These are phyloP conservation scores for Pseudogymnoascus sp. DNA, from an alignment of 2,329 filamentous ascomycete species.

Conservation along the genomic window DNA sequence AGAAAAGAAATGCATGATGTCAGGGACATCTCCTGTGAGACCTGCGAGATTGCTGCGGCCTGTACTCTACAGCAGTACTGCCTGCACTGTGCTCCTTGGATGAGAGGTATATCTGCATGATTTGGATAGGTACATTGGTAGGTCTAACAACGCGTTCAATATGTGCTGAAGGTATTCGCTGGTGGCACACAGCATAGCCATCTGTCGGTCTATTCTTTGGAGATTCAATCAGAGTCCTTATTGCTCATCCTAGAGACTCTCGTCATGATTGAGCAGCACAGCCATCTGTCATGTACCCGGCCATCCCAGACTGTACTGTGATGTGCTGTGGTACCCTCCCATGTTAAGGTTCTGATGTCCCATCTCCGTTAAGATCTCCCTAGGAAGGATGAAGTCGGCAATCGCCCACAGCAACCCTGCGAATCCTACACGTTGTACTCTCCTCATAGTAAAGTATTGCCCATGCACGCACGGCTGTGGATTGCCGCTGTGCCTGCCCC, in stretches of 20 bases:
- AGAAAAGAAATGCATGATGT: background rate
- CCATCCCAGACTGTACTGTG: background rate
- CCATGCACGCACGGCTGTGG: background rate
- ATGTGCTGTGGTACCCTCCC: background rate
- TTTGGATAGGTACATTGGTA: background rate
- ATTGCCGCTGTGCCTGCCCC: background rate
- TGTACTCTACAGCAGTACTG: background rate
- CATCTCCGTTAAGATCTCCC: background rate
- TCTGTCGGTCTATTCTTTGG: background rate
- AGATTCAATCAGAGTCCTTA: background rate
- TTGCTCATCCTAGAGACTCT: background rate
- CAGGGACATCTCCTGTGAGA: background rate
- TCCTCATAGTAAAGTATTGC: background rate
- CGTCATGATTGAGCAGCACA: background rate
- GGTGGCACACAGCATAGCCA: background rate
- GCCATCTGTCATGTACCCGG: too few relatives aligned
- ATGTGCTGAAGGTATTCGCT: background rate
- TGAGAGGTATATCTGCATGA: background rate
- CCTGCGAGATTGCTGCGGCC: background rate
- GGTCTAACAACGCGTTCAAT: background rate
- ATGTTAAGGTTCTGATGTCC: background rate
- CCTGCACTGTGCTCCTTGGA: background rate
- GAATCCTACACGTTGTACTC: background rate
- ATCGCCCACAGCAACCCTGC: slow-evolving; percentile 1
- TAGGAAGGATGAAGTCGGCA: background rate